Evolutionary conservation across 2,329 filamentous ascomycete genomes (phyloP).

Genomic region (Botrytis aclada): DNA sequence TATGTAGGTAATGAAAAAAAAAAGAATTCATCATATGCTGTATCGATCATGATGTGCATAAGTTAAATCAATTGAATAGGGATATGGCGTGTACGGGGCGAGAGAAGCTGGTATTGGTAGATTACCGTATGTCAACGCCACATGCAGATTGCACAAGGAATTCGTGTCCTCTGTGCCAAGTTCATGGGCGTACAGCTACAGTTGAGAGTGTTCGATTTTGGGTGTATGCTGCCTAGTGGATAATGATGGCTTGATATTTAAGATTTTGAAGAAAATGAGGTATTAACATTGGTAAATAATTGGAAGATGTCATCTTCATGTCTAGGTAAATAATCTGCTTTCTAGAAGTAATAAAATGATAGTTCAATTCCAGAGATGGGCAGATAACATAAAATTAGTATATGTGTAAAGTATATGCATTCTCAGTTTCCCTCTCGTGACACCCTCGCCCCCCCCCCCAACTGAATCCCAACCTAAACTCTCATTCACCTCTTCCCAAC

Average conservation of each 20-base stretch:
- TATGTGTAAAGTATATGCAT: neutral
- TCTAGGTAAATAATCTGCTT: neutral
- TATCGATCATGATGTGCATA: neutral
- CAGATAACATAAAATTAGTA: neutral
- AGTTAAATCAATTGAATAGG: too few relatives aligned
- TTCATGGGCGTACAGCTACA: neutral
- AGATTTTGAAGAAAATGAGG: neutral
- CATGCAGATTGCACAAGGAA: too few relatives aligned
- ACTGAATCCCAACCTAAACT: neutral
- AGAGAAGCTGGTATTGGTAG: neutral
- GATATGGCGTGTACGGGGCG: neutral
- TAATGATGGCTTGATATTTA: neutral
- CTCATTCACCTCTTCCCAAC: slow-evolving; percentile 5
- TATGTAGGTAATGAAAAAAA: neutral
- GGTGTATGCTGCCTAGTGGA: too few relatives aligned
- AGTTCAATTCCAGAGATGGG: neutral
- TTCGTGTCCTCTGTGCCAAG: too few relatives aligned
- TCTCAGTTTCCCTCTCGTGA: neutral
- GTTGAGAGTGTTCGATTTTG: neutral
- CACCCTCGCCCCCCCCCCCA: neutral
- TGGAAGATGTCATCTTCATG: neutral
- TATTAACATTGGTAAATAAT: neutral
- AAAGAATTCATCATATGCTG: neutral
- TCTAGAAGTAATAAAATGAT: neutral
- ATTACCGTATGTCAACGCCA: too few relatives aligned